A percentile compares a stretch with the other conserved stretches of the same genome.
Evolutionary conservation across 176 grass and related monocot genomes (phyloP).

Genomic region (Cenchrus americanus): DNA sequence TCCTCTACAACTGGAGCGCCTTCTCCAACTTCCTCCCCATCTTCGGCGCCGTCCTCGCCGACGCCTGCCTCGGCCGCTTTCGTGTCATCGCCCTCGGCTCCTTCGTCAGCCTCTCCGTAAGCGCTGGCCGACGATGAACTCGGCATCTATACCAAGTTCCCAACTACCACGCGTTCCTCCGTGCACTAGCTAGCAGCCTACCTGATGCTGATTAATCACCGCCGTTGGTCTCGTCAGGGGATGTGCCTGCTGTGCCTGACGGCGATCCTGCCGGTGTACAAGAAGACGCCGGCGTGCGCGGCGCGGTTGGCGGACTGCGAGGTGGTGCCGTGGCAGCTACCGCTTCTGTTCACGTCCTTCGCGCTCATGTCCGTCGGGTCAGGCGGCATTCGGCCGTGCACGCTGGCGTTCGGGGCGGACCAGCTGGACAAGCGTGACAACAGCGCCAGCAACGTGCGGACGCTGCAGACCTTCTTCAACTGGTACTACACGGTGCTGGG

Average conservation of each 20-base stretch:
- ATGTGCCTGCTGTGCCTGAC: conserved; percentile 67
- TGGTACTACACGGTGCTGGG: conserved; percentile 78
- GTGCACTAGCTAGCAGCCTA: background rate
- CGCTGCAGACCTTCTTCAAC: conserved; percentile 86
- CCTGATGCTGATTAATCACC: background rate
- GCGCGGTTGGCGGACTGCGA: background rate
- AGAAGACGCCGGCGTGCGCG: conserved; percentile 41
- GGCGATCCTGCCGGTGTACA: conserved; percentile 53
- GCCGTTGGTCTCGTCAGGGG: conserved; percentile 29
- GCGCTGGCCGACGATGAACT: background rate
- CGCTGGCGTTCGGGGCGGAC: conserved; percentile 79
- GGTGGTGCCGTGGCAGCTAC: conserved; percentile 48
- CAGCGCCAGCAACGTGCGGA: conserved; percentile 46
- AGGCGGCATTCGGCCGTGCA: conserved; percentile 65
- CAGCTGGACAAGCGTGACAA: conserved; percentile 61
- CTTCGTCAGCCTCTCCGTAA: conserved; percentile 54
- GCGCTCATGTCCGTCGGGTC: conserved; percentile 62
- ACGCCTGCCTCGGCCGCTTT: conserved; percentile 62
- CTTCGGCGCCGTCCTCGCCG: conserved; percentile 62
- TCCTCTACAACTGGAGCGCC: conserved; percentile 53
- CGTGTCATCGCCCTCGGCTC: conserved; percentile 58
- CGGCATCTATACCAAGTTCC: no score
- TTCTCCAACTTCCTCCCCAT: conserved; percentile 59
- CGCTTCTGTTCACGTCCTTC: conserved; percentile 56
- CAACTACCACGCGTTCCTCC: no score